phyloP scores from a whole-genome alignment of 2,329 filamentous ascomycete species.

The Aspergillus vadensis region DNA sequence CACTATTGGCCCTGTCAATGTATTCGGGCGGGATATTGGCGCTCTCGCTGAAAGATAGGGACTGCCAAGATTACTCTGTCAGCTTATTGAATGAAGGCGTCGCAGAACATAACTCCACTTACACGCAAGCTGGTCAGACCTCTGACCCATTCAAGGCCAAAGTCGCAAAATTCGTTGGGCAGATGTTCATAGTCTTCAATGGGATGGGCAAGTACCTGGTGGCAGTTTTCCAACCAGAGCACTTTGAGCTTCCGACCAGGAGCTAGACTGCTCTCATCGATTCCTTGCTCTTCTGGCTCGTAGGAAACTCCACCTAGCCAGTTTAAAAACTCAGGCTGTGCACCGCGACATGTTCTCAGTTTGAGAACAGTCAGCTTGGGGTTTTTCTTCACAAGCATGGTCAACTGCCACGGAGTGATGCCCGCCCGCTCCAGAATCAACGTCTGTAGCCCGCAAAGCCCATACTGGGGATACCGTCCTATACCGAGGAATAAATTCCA shows the following conservation, averaged over 20 bases:
- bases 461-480: conserved; percentile 24
- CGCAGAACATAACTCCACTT: conserved; percentile 2
- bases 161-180: conserved; percentile 18
- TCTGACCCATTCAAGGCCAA: conserved; percentile 32
- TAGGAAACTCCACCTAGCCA: conserved; percentile 34
- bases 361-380: conserved; percentile 30
- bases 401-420: conserved; percentile 38
- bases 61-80: conserved; percentile 18
- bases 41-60: conserved; percentile 32
- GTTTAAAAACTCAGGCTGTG: conserved; percentile 36
- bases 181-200: conserved; percentile 13
- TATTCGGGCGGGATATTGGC: conserved; percentile 24
- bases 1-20: conserved; percentile 27
- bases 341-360: conserved; percentile 36
- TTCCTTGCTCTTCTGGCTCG: conserved; percentile 14
- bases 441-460: conserved; percentile 29
- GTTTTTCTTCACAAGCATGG: conserved; percentile 35
- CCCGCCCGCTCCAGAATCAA: conserved; percentile 37
- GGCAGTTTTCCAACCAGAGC: conserved; percentile 34
- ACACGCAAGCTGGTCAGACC: conserved; percentile 27
- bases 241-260: conserved; percentile 28
- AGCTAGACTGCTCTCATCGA: conserved; percentile 2
- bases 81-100: background rate
- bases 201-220: conserved; percentile 18
- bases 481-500: conserved; percentile 38